Conservation (phyloP, 1,139 yeast genomes). For the Candida sanyaensis region DNA sequence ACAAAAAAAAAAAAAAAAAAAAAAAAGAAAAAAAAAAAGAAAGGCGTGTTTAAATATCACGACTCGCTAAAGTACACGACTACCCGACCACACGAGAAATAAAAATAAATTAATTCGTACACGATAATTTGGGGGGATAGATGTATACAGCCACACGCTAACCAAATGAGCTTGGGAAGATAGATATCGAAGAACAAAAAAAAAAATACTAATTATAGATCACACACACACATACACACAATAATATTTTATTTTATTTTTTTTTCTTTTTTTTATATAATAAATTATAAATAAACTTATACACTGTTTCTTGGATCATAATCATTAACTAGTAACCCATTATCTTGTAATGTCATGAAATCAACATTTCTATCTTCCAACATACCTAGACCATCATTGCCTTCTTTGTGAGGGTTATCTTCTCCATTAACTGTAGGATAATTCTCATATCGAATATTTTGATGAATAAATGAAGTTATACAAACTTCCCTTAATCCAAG, state of each 20-base stretch:
- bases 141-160: no score
- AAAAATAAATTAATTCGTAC: no score
- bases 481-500: slow-evolving; percentile 29
- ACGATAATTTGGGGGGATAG: background rate
- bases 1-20: background rate
- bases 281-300: background rate
- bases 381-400: background rate
- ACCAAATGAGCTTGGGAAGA: no score
- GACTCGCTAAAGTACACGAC: background rate
- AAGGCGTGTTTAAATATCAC: background rate
- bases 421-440: slow-evolving; percentile 26
- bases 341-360: slow-evolving; percentile 16
- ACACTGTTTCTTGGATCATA: slow-evolving; percentile 10
- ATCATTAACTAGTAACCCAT: slow-evolving; percentile 22
- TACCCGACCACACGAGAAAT: background rate
- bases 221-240: background rate
- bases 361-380: slow-evolving; percentile 16
- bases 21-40: background rate
- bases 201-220: no score
- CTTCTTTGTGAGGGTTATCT: background rate
- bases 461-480: slow-evolving; percentile 27
- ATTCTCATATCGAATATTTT: slow-evolving; percentile 28
- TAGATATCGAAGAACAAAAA: no score
- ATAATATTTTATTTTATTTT: no score
- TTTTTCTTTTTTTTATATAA: background rate